phyloP scores from a whole-genome alignment of 495 filamentous ascomycete genomes.

The Bathelium albidoporum region DNA sequence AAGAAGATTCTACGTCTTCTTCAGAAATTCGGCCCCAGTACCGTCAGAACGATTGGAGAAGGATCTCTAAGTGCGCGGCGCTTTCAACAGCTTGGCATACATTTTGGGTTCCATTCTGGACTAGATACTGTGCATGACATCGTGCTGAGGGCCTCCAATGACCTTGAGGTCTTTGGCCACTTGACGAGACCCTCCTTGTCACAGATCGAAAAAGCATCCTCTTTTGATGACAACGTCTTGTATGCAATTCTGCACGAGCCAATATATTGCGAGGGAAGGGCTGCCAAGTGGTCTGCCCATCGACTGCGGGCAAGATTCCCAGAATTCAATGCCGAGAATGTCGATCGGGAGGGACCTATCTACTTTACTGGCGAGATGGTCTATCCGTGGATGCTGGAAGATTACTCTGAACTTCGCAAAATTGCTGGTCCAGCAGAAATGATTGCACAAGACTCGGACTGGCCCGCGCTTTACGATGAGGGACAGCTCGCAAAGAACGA shows the following conservation, averaged over 20 bases:
- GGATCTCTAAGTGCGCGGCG: constrained; percentile 59
- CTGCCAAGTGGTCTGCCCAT: constrained; percentile 56
- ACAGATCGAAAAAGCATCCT: constrained; percentile 51
- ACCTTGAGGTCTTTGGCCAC: constrained; percentile 60
- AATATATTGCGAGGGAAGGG: constrained; percentile 60
- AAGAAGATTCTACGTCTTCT: constrained; percentile 46
- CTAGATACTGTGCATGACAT: constrained; percentile 37
- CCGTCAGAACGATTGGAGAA: constrained; percentile 51
- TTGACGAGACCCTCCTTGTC: constrained; percentile 61
- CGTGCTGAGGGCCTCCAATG: constrained; percentile 54
- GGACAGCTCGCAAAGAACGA: constrained; percentile 62
- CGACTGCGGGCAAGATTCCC: constrained; percentile 36
- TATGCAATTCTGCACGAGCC: constrained; percentile 83
- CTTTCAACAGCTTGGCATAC: constrained; percentile 64
- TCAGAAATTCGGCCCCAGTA: constrained; percentile 47
- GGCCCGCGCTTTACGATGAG: constrained; percentile 69
- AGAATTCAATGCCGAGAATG: constrained; percentile 35
- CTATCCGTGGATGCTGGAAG: constrained; percentile 69
- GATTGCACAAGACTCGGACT: constrained; percentile 54
- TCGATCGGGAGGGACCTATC: constrained; percentile 40
- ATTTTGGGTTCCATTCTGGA: constrained; percentile 61
- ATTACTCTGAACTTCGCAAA: constrained; percentile 57
- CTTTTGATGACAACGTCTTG: constrained; percentile 64
- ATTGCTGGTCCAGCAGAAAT: constrained; percentile 56
- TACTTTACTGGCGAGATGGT: constrained; percentile 92